Conservation (phyloP, 2,329 filamentous ascomycete genomes). For the Fusarium sp. region DNA sequence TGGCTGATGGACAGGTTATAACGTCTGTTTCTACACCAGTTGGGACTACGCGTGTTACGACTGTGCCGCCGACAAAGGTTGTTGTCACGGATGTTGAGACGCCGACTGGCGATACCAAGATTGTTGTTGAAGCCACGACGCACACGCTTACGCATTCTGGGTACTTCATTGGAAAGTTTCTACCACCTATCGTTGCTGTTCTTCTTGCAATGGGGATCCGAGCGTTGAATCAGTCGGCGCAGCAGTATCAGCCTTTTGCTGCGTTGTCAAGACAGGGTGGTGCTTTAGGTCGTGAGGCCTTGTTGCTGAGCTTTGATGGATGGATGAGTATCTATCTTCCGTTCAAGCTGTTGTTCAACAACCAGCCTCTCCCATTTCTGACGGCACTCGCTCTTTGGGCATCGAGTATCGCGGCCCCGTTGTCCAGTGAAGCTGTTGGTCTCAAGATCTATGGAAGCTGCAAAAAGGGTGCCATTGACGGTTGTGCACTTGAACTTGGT, state of each 20-base stretch:
- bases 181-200: constrained; percentile 53
- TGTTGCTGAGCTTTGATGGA: constrained; percentile 54
- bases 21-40: constrained; percentile 16
- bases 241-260: constrained; percentile 56
- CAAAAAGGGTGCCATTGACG: constrained; percentile 24
- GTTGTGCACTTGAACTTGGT: constrained; percentile 33
- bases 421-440: constrained; percentile 35
- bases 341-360: constrained; percentile 45
- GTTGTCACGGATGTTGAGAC: constrained; percentile 27
- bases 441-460: constrained; percentile 36
- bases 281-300: constrained; percentile 51
- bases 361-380: constrained; percentile 46
- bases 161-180: constrained; percentile 54
- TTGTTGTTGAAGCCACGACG: constrained; percentile 23
- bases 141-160: constrained; percentile 29
- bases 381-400: constrained; percentile 16
- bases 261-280: constrained; percentile 50
- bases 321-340: constrained; percentile 49
- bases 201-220: constrained; percentile 52
- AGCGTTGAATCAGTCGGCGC: constrained; percentile 52
- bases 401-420: constrained; percentile 23
- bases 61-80: constrained; percentile 21
- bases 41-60: constrained; percentile 22
- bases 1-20: constrained; percentile 20
- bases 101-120: constrained; percentile 3